These are phyloP conservation scores for Penicillium nordicum DNA, from an alignment of 2,329 filamentous ascomycete species.

Conservation along the genomic window DNA sequence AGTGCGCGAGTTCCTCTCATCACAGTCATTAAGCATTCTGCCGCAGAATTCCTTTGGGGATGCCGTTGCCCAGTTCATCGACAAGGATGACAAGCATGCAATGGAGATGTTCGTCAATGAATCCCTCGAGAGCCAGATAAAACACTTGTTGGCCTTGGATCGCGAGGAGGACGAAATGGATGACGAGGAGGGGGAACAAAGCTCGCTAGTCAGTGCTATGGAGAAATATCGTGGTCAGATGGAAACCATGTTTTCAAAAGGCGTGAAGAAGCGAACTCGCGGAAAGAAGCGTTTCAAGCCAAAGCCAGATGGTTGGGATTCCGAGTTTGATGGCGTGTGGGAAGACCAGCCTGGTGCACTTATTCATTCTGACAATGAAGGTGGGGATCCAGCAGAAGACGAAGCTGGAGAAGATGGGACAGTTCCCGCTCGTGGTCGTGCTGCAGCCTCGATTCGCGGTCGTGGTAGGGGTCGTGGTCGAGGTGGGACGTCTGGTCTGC, in stretches of 20 bases:
- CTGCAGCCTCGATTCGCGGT: constrained; percentile 44
- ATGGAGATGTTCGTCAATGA: constrained; percentile 78
- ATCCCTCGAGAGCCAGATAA: constrained; percentile 66
- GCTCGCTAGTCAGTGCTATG: constrained; percentile 70
- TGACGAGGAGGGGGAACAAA: constrained; percentile 63
- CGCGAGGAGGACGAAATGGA: constrained; percentile 68
- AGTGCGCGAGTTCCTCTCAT: constrained; percentile 79
- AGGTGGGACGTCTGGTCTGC: constrained; percentile 40
- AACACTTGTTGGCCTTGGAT: constrained; percentile 64
- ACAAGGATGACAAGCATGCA: constrained; percentile 91
- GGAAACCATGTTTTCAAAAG: constrained; percentile 68
- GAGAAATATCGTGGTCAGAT: constrained; percentile 66
- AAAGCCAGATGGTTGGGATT: constrained; percentile 79
- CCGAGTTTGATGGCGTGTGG: constrained; percentile 84
- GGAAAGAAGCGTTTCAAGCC: constrained; percentile 64
- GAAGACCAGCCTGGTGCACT: constrained; percentile 70
- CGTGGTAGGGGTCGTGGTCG: constrained; percentile 47
- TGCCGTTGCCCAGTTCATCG: constrained; percentile 86
- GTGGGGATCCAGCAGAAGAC: constrained; percentile 46
- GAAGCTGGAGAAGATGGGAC: constrained; percentile 49
- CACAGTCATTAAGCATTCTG: constrained; percentile 86
- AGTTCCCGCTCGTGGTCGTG: constrained; percentile 26
- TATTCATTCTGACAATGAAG: constrained; percentile 51
- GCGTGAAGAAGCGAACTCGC: constrained; percentile 54
- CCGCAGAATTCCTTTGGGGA: constrained; percentile 91